Conservation (phyloP, 1,284 basidiomycete species). For the Naganishia cerealis region DNA sequence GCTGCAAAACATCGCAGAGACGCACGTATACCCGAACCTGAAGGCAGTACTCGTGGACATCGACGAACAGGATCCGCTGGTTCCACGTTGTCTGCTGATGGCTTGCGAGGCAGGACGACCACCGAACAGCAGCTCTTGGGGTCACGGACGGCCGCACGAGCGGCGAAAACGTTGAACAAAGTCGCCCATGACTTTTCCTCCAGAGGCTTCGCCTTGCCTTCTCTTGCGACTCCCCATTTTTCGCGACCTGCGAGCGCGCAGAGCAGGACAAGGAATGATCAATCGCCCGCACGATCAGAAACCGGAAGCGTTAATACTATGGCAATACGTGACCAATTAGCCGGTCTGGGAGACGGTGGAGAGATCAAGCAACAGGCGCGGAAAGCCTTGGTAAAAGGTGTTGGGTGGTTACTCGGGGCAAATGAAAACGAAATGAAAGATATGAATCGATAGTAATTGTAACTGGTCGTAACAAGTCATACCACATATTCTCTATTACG, state of each 20-base stretch:
- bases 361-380: slow-evolving; percentile 48
- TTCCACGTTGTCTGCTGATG: slow-evolving; percentile 21
- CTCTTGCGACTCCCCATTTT: slow-evolving; percentile 22
- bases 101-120: not conserved
- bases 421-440: slow-evolving; percentile 48
- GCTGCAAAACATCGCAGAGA: slow-evolving; percentile 39
- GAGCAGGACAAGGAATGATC: slow-evolving; percentile 5
- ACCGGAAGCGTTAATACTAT: slow-evolving; percentile 15
- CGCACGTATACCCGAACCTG: slow-evolving; percentile 34
- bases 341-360: slow-evolving; percentile 40
- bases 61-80: slow-evolving; percentile 10
- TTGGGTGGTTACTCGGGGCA: slow-evolving; percentile 55
- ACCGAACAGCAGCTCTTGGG: slow-evolving; percentile 47
- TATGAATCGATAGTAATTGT: slow-evolving; percentile 6
- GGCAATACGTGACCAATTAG: slow-evolving; percentile 34
- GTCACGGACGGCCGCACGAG: slow-evolving; percentile 48
- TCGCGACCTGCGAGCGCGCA: slow-evolving; percentile 10
- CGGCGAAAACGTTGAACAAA: slow-evolving; percentile 46
- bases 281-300: slow-evolving; percentile 19
- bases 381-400: slow-evolving; percentile 51
- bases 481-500: no score
- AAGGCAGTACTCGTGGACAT: slow-evolving; percentile 22
- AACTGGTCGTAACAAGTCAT: not conserved
- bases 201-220: slow-evolving; percentile 25
- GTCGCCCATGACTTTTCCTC: slow-evolving; percentile 38